phyloP scores from a whole-genome alignment of 345 rosid species.

The Acer negundo region DNA sequence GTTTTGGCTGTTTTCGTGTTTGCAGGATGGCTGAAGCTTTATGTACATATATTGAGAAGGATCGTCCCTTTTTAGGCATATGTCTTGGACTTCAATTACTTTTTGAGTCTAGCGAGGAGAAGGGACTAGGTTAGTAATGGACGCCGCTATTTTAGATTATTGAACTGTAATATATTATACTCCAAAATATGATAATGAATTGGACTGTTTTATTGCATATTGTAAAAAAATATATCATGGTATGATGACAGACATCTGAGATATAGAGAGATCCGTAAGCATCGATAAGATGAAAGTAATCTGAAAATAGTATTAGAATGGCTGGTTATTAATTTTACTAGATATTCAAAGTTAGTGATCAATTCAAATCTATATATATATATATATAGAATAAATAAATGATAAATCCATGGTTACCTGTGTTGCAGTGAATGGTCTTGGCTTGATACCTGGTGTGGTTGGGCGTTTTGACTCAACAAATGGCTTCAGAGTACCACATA shows the following conservation, averaged over 20 bases:
- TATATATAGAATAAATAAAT: neutral
- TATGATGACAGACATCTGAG: neutral
- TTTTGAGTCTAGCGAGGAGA: slow-evolving; percentile 88
- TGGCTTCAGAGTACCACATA: slow-evolving; percentile 88
- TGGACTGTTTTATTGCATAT: neutral
- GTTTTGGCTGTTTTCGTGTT: slow-evolving; percentile 13
- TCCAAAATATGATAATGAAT: neutral
- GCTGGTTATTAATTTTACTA: neutral
- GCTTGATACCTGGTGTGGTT: slow-evolving; percentile 89
- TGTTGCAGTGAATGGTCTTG: slow-evolving; percentile 82
- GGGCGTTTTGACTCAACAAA: slow-evolving; percentile 79
- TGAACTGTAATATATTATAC: neutral
- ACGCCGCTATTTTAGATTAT: neutral
- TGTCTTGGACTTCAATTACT: slow-evolving; percentile 96
- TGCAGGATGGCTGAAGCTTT: slow-evolving; percentile 92
- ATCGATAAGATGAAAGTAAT: neutral
- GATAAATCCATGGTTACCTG: slow-evolving; percentile 8
- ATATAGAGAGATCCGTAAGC: neutral
- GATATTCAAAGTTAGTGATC: neutral
- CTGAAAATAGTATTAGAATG: neutral
- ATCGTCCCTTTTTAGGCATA: slow-evolving; percentile 94
- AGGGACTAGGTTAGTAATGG: slow-evolving; percentile 67
- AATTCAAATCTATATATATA: neutral
- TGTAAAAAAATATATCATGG: neutral
- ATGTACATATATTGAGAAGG: slow-evolving; percentile 68